Evolutionary conservation across 345 rosid species (phyloP), one percentile per base, ranked within the genome.

Genomic region (Arabis alpina): DNA sequence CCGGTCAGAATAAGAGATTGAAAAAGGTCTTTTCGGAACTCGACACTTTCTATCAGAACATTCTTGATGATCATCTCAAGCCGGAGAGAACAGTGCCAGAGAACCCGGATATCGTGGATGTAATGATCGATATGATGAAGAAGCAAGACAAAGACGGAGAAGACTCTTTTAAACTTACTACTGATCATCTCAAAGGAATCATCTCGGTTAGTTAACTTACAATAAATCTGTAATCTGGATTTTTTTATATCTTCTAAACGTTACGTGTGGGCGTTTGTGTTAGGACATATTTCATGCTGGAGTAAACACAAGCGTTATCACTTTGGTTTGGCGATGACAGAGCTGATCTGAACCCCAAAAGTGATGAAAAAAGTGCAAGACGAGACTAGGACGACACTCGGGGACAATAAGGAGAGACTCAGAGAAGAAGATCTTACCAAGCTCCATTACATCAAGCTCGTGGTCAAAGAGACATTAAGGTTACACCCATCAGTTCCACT

Each of bases 401-500:
- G 92, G 23, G 61, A 52, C 48, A 60, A 67, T 24, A 78, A 65
- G n/a, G 71, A 28, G 60, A 82, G 82, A 70, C 6, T 81, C n/a
- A 81, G 81, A 2, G 67, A 81, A 36, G 88, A 85, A 65, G 93
- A 88, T 54, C 25, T 86, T 13, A 72, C 42, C 8, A 57, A 80
- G 44, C 93, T 87, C 63, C 84, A 89, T 7, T 85, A 81, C 72
- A 71, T 88, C 13, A 91, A 86, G 71, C 88, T 87, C 2, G 41
- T 87, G 32, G 75, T 87, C 3, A 88, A 79, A 42, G 91, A 88
- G 69, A 67, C 73, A 44, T 74, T 87, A 10, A 84, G 95, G 59
- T 88, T 91, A 44, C 97, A 89, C 45, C 96, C 91, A 2, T 71
- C 87, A 4, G 86, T 80, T 19, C 89, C 89, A 2, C 68, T 87